These are phyloP conservation scores for Parasitella parasitica DNA, from an alignment of 371 early-diverging fungal species.

Conservation along the genomic window DNA sequence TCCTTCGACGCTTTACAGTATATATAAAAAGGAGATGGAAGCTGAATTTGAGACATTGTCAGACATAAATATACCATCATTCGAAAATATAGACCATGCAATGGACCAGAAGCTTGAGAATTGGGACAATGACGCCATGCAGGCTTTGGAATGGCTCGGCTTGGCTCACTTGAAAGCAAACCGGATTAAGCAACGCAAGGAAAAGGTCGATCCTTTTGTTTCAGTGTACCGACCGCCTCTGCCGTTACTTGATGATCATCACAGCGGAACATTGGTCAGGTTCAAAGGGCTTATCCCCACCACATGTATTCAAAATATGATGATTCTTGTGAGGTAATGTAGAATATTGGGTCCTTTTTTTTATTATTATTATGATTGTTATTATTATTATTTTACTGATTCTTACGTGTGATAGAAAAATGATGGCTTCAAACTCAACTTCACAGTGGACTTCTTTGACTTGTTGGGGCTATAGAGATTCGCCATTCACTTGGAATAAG, in stretches of 20 bases:
- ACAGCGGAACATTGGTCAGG: conserved; percentile 24
- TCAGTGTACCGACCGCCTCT: conserved; percentile 52
- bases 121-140: conserved; percentile 41
- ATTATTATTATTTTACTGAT: no score
- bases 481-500: conserved; percentile 62
- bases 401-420: no score
- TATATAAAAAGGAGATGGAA: conserved; percentile 17
- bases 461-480: conserved; percentile 68
- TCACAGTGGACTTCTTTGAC: conserved; percentile 57
- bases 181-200: conserved; percentile 28
- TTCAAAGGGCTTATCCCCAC: conserved; percentile 43
- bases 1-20: conserved; percentile 14
- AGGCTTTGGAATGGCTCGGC: conserved; percentile 66
- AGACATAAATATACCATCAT: conserved; percentile 32
- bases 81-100: conserved; percentile 23
- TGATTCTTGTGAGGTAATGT: conserved; percentile 35
- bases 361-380: not conserved
- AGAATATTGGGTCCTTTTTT: not conserved
- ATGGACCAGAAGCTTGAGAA: conserved; percentile 11
- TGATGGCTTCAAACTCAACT: conserved; percentile 16
- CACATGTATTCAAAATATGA: conserved; percentile 25
- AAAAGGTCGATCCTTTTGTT: conserved; percentile 42
- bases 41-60: conserved; percentile 23
- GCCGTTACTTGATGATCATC: conserved; percentile 14
- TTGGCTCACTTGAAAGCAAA: conserved; percentile 53